Evolutionary conservation across 305 asterid genomes (phyloP).

Genomic region (Fraxinus xanthoxyloides): DNA sequence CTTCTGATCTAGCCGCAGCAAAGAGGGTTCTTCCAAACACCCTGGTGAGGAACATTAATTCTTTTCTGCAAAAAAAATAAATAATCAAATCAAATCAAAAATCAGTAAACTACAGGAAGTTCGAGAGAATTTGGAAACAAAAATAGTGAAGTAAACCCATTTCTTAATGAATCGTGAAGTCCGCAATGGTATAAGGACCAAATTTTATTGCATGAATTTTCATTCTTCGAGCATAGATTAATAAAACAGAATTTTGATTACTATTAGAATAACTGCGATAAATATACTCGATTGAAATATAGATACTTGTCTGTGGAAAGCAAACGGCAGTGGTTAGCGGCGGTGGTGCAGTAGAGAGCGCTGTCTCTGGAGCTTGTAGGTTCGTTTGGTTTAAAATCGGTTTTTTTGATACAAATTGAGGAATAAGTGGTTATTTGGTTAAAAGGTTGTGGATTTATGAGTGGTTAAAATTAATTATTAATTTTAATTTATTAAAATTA

Average conservation of each 20-base stretch:
- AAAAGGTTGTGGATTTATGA: too few species aligned
- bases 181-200: background rate
- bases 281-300: background rate
- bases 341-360: background rate
- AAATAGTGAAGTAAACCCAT: background rate
- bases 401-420: too few species aligned
- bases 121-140: background rate
- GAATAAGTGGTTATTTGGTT: too few species aligned
- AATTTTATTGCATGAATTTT: background rate
- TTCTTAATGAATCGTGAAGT: background rate
- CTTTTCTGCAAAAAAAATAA: slow-evolving; percentile 8
- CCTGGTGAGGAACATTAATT: slow-evolving; percentile 51
- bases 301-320: background rate
- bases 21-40: slow-evolving; percentile 70
- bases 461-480: too few species aligned
- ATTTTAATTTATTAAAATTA: too few species aligned
- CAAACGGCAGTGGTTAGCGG: background rate
- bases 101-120: background rate
- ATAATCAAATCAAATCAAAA: background rate
- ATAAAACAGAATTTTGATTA: background rate
- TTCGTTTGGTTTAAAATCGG: too few species aligned
- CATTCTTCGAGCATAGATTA: background rate
- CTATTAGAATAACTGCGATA: background rate
- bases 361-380: too few species aligned
- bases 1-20: slow-evolving; percentile 69